Percentiles rank a stretch among this genome's conserved stretches.
phyloP scores from a whole-genome alignment of 305 asterid genomes.

The Salvia sclarea region DNA sequence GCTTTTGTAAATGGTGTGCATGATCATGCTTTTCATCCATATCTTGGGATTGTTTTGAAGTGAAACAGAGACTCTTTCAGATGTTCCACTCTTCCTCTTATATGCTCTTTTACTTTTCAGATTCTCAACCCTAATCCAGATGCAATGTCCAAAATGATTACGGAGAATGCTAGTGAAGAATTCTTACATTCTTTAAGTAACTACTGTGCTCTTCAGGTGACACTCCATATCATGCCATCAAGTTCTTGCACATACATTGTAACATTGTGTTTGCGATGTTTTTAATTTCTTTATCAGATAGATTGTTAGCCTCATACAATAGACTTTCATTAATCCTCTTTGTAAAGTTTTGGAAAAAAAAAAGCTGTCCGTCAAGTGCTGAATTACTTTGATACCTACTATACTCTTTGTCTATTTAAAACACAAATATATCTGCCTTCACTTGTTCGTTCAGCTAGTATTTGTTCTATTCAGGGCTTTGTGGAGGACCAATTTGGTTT shows the following conservation, averaged over 20 bases:
- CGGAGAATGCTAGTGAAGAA: slow-evolving; percentile 98
- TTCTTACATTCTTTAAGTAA: slow-evolving; percentile 84
- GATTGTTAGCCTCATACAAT: neutral
- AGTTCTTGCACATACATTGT: neutral
- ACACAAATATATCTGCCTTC: neutral
- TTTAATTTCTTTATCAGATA: neutral
- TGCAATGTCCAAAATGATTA: slow-evolving; percentile 96
- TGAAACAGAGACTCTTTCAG: slow-evolving; percentile 16
- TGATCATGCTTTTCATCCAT: slow-evolving; percentile 21
- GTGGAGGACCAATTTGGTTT: slow-evolving; percentile 99
- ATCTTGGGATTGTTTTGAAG: slow-evolving; percentile 13
- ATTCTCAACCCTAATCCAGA: slow-evolving; percentile 98
- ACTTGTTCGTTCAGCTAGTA: slow-evolving; percentile 16
- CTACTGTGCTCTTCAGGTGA: slow-evolving; percentile 95
- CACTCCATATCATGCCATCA: neutral
- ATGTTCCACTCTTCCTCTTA: slow-evolving; percentile 2
- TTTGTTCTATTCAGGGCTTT: slow-evolving; percentile 70
- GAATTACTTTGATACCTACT: neutral
- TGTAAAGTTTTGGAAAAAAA: neutral
- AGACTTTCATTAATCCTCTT: neutral
- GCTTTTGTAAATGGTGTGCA: slow-evolving; percentile 10
- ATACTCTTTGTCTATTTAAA: neutral
- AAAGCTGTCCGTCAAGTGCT: neutral
- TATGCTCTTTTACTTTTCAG: slow-evolving; percentile 43
- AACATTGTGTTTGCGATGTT: neutral